These are phyloP conservation scores for Rhynchospora pubera DNA, from an alignment of 176 grass and related monocot species.

Conservation along the genomic window DNA sequence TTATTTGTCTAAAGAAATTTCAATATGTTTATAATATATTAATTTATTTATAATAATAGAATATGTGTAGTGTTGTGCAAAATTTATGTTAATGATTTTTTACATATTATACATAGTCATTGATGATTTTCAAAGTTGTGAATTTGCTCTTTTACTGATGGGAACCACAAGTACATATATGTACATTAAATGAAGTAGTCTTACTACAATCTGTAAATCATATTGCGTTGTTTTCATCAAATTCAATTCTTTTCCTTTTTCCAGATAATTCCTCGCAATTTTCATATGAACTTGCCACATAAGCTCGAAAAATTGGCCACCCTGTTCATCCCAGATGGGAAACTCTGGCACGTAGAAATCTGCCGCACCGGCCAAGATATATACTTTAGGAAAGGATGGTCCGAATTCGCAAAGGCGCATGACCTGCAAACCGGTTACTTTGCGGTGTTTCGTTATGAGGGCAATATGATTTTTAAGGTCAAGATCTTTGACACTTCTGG, in stretches of 20 bases:
- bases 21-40: not conserved
- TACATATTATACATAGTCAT: not conserved
- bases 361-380: not conserved
- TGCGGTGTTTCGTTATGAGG: constrained; percentile 4
- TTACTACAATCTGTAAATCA: not conserved
- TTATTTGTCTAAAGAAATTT: not conserved
- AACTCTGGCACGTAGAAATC: not conserved
- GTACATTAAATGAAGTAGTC: not conserved
- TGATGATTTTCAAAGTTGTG: not conserved
- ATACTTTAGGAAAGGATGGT: constrained; percentile 2
- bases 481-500: constrained; percentile 6
- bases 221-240: not conserved
- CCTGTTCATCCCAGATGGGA: not conserved
- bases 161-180: not conserved
- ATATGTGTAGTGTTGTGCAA: not conserved
- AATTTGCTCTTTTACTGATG: not conserved
- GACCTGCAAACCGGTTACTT: not conserved
- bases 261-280: constrained; percentile 14
- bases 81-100: not conserved
- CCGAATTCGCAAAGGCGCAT: not conserved
- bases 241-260: not conserved
- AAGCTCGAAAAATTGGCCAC: not conserved
- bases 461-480: constrained; percentile 20
- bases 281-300: constrained; percentile 1
- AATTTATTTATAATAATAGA: not conserved